Conservation (phyloP, 106 monocot genomes). For the Apostasia ramifera region DNA sequence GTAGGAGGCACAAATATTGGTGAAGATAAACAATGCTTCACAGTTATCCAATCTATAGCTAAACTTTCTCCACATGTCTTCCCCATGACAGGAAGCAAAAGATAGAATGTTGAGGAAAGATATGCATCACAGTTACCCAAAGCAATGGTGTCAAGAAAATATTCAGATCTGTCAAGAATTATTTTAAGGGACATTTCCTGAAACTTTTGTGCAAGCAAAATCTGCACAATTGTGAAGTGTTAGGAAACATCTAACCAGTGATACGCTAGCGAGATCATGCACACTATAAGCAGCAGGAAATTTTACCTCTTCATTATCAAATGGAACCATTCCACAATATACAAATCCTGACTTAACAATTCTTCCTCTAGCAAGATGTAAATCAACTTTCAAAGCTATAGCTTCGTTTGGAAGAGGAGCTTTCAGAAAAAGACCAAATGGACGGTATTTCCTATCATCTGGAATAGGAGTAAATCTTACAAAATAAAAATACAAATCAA, state of each 20-base stretch:
- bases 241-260: not conserved
- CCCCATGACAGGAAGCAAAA: slow-evolving; percentile 67
- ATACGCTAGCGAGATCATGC: not conserved
- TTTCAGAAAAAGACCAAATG: slow-evolving; percentile 73
- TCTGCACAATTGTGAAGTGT: slow-evolving; percentile 34
- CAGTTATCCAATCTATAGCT: slow-evolving; percentile 66
- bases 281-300: not conserved
- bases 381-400: slow-evolving; percentile 74
- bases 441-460: slow-evolving; percentile 61
- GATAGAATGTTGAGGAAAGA: slow-evolving; percentile 46
- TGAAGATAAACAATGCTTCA: slow-evolving; percentile 71
- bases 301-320: slow-evolving; percentile 62
- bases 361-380: slow-evolving; percentile 86
- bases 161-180: slow-evolving; percentile 70
- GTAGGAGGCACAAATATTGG: slow-evolving; percentile 38
- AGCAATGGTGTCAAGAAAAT: slow-evolving; percentile 34
- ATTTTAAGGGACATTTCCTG: slow-evolving; percentile 93
- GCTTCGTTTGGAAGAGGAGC: slow-evolving; percentile 73
- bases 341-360: slow-evolving; percentile 62
- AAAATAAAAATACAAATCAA: slow-evolving; percentile 53
- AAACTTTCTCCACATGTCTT: slow-evolving; percentile 16
- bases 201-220: slow-evolving; percentile 62
- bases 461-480: slow-evolving; percentile 70
- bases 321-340: slow-evolving; percentile 36
- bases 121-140: slow-evolving; percentile 27